Base-by-base conservation (phyloP, 2,329 filamentous ascomycete species). In the Botrytis squamosa region DNA sequence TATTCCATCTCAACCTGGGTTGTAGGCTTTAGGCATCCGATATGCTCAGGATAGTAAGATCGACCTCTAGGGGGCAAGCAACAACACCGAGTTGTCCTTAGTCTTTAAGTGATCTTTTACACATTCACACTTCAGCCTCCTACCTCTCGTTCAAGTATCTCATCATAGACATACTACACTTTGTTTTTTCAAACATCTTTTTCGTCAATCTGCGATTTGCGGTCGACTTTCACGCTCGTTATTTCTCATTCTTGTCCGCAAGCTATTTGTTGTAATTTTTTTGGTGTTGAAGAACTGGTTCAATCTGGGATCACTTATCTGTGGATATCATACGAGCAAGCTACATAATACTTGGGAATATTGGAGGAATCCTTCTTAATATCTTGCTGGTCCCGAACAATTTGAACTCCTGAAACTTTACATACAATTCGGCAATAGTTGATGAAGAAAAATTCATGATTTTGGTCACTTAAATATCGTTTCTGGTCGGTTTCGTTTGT, bases 161-260 rank as follows among this genome's bases (percentile, higher is more conserved):
- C 49, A 68, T 69, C 33, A 42, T 52, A 69, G 60, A 49, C 38
- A 69, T 42, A 49, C 40, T 29, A 57, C 52, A 57, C n/a, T 57
- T 57, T 29, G 52, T 57, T 57, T 62, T 62, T 69, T 44, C 49
- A 67, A 52, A 40, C 38, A 36, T 67, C 33, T n/a, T 22, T 52
- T n/a, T 65, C 33, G 71, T 73, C 71, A 69, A 46, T 69, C 71
- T 69, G 71, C 71, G 59, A 69, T 46, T 59, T 69, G 71, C 71
- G 44, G 52, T 73, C 52, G 71, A 73, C 71, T 69, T n/a, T n/a
- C 64, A 73, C 71, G 64, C 29, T 73, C 71, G 71, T 73, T 73
- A 73, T 42, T 69, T 59, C 40, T 69, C 44, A 18, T 29, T 68
- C 52, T 59, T 68, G 40, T 52, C 29, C 29, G 55, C 71, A 40